Evolutionary conservation across 2,329 filamentous ascomycete species (phyloP), one percentile per base, ranked within the genome.

Genomic region (Beauveria asiatica): DNA sequence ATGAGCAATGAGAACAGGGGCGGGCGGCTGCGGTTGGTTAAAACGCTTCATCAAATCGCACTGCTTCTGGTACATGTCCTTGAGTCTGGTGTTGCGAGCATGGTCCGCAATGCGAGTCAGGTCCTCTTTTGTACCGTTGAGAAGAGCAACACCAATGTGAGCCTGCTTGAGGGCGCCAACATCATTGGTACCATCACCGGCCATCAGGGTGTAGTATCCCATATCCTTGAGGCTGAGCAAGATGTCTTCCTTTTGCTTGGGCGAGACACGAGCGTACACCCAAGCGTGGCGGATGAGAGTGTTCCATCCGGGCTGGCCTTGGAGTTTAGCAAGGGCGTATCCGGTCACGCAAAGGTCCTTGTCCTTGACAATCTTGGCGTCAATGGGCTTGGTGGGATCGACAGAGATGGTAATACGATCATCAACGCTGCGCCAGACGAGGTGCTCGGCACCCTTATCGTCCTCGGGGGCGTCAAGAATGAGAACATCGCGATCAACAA

Each of bases 191-290:
- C 94, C 94, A 70, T 99, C 94, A 74, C 94, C 94, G 68, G 92
- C 95, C 94, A 99, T 99, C 64, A 99, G 83, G 33, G 94, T 99
- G 63, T 94, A 97, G 78, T 99, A 99, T 54, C 94, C 94, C 77
- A 91, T 89, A 69, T 96, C 92, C 77, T 96, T 97, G 63, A 97
- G 84, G 42, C 94, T 94, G 23, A 96, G 83, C n/a, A 99, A 81
- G 69, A 99, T 97, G 59, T 97, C 92, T 74, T 99, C 94, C 78
- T 99, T 99, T 70, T 99, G 94, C 80, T 96, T 97, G 9, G 94
- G 94, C 1, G 94, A 99, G 10, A 99, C 94, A 69, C 94, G 91
- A 65, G 94, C 94, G 71, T 99, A 99, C 5, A 99, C 94, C 94
- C 94, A 99, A 16, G 92, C 86, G 74, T 97, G 83, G 54, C 92